phyloP scores from a whole-genome alignment of 1,284 basidiomycete species.

The Leccinum griseonigrum region DNA sequence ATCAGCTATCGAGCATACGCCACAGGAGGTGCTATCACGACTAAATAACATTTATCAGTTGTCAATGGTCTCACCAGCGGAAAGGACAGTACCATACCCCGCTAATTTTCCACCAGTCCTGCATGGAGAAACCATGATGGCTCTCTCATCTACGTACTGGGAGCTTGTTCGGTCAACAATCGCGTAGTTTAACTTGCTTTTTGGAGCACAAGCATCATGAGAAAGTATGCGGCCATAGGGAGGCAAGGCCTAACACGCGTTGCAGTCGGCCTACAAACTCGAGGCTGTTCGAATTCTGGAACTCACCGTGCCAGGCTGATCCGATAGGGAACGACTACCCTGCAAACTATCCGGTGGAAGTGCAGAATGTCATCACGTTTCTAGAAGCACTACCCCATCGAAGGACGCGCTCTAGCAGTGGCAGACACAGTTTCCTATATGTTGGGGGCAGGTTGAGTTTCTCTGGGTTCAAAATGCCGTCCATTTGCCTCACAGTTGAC shows the following conservation, averaged over 20 bases:
- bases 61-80: not conserved
- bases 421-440: constrained; percentile 23
- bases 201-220: constrained; percentile 18
- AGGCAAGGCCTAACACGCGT: too few species aligned
- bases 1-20: not conserved
- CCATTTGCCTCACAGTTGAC: constrained; percentile 25
- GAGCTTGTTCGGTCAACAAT: constrained; percentile 22
- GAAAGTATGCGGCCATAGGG: not conserved
- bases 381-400: constrained; percentile 28
- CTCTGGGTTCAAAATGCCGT: constrained; percentile 24
- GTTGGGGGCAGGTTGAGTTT: constrained; percentile 24
- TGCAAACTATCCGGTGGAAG: constrained; percentile 24
- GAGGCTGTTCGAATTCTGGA: not conserved
- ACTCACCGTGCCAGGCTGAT: constrained; percentile 14
- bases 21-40: not conserved
- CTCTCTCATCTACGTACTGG: constrained; percentile 1
- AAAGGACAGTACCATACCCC: not conserved
- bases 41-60: constrained; percentile 2
- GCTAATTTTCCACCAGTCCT: not conserved
- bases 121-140: constrained; percentile 13
- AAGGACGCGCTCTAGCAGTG: constrained; percentile 21
- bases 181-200: constrained; percentile 18
- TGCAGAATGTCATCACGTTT: constrained; percentile 22
- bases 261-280: constrained; percentile 17
- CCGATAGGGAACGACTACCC: constrained; percentile 28